Conservation (phyloP, 371 early-diverging fungal species). For the Parasitella parasitica region DNA sequence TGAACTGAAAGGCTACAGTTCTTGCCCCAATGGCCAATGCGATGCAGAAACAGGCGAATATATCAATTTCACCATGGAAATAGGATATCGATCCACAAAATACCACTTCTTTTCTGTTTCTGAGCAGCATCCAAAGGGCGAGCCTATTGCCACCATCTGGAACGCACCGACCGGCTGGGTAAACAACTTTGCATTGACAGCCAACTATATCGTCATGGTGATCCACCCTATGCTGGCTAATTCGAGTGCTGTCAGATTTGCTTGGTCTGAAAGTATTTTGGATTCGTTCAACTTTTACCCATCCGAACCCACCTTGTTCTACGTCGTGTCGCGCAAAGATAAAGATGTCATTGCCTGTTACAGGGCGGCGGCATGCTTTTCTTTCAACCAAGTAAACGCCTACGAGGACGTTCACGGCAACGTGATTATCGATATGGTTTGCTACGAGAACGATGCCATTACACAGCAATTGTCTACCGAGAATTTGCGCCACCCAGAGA, state of each 20-base stretch:
- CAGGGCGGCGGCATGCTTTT: conserved; percentile 60
- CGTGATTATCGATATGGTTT: conserved; percentile 63
- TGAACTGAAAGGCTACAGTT: conserved; percentile 66
- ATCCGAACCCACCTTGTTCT: conserved; percentile 60
- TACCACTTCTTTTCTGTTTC: conserved; percentile 69
- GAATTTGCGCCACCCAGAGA: conserved; percentile 50
- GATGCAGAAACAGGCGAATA: conserved; percentile 72
- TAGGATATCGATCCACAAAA: conserved; percentile 62
- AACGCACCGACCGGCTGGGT: conserved; percentile 66
- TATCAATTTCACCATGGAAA: conserved; percentile 73
- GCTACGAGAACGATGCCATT: conserved; percentile 63
- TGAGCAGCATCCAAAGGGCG: conserved; percentile 62
- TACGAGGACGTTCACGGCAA: conserved; percentile 68
- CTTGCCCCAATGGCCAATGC: conserved; percentile 69
- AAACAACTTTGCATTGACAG: conserved; percentile 73
- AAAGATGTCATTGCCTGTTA: conserved; percentile 68
- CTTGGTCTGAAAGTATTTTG: conserved; percentile 70
- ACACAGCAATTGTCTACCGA: conserved; percentile 59
- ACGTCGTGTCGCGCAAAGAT: conserved; percentile 70
- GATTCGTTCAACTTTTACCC: conserved; percentile 66
- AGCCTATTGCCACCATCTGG: conserved; percentile 60
- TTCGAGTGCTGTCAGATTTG: conserved; percentile 64
- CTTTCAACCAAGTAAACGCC: conserved; percentile 76
- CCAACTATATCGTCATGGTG: conserved; percentile 66
- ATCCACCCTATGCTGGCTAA: conserved; percentile 59